phyloP scores from a whole-genome alignment of 2,329 filamentous ascomycete genomes.

The Clathrospora elynae region DNA sequence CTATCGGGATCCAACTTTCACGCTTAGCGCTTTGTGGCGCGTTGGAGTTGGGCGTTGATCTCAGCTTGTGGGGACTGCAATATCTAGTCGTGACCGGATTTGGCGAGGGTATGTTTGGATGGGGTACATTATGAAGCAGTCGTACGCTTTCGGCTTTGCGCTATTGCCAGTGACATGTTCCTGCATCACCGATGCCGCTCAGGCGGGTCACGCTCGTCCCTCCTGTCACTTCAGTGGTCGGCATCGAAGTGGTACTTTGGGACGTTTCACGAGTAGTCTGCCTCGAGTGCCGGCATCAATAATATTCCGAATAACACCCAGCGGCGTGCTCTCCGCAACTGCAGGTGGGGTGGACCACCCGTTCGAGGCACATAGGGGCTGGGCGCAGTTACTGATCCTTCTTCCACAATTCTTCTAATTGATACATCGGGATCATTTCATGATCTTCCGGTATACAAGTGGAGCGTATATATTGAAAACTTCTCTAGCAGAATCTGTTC shows the following conservation, averaged over 20 bases:
- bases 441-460: too few species aligned
- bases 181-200: background rate
- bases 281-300: conserved; percentile 9
- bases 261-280: conserved; percentile 13
- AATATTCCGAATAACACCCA: conserved; percentile 13
- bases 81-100: conserved; percentile 36
- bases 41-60: conserved; percentile 41
- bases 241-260: conserved; percentile 10
- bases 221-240: background rate
- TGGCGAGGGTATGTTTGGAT: conserved; percentile 41
- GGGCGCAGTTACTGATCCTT: too few species aligned
- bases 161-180: conserved; percentile 7
- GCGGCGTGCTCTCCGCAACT: conserved; percentile 8
- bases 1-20: conserved; percentile 33
- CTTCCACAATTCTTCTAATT: too few species aligned
- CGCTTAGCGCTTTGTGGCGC: conserved; percentile 42
- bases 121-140: conserved; percentile 40
- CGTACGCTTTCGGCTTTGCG: conserved; percentile 2
- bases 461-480: too few species aligned
- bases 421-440: too few species aligned
- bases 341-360: conserved; percentile 1
- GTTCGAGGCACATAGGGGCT: too few species aligned
- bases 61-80: conserved; percentile 43
- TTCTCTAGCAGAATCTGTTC: too few species aligned
- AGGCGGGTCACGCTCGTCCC: conserved; percentile 4